Conservation (phyloP, 192 early-diverging fungal species). For the Kappamyces sp. region DNA sequence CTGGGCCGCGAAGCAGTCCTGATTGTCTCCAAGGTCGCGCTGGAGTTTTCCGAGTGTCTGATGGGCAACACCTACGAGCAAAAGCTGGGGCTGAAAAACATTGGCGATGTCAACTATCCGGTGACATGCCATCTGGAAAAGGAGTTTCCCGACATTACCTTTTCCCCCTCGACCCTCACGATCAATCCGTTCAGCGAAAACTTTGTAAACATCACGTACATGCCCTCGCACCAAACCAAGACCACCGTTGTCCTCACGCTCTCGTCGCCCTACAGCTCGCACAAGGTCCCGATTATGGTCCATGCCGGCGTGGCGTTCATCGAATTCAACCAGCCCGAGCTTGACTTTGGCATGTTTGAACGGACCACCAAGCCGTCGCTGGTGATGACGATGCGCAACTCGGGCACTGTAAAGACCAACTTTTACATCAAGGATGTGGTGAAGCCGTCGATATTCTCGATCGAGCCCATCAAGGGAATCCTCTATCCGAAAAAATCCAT, state of each 20-base stretch:
- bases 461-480: slow-evolving; percentile 40
- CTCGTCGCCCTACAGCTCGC: slow-evolving; percentile 52
- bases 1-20: slow-evolving; percentile 57
- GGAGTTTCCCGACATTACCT: slow-evolving; percentile 47
- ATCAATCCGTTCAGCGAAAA: slow-evolving; percentile 55
- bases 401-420: slow-evolving; percentile 50
- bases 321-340: slow-evolving; percentile 38
- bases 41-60: slow-evolving; percentile 58
- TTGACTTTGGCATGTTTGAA: slow-evolving; percentile 67
- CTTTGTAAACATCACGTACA: slow-evolving; percentile 45
- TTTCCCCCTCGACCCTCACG: slow-evolving; percentile 45
- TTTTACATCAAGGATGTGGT: slow-evolving; percentile 40
- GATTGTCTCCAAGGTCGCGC: slow-evolving; percentile 52
- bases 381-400: slow-evolving; percentile 41
- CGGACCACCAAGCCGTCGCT: slow-evolving; percentile 37
- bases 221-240: slow-evolving; percentile 44
- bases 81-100: slow-evolving; percentile 57
- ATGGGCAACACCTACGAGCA: slow-evolving; percentile 64
- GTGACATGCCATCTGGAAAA: slow-evolving; percentile 52
- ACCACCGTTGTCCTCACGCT: slow-evolving; percentile 40
- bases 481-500: slow-evolving; percentile 35
- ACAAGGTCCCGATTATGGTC: slow-evolving; percentile 51
- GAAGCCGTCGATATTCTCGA: slow-evolving; percentile 48
- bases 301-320: slow-evolving; percentile 50
- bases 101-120: slow-evolving; percentile 65